Evolutionary conservation across 805 yeast species (phyloP), one percentile per base, ranked within the genome.

Genomic region (Spathaspora gorwiae): DNA sequence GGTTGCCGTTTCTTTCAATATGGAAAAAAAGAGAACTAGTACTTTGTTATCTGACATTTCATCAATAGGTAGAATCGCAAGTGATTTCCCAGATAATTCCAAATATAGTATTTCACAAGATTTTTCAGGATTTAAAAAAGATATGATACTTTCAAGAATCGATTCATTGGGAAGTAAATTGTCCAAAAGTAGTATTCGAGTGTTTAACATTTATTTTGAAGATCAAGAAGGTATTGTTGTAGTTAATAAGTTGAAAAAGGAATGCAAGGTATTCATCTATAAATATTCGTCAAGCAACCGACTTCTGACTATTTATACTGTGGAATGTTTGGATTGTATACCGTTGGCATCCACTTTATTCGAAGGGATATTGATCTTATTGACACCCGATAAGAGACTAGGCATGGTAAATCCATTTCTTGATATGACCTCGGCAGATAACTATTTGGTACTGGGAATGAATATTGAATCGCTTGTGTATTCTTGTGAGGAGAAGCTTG

Each of bases 91-190:
- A 3, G 68, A 64, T 14, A 48, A 51, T 3, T 35, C 57, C 11
- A 65, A 61, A 33, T 50, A 47, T 35, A 55, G 37, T 41, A 9
- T 42, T 44, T 12, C 47, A 49, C 11, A 44, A 59, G 46, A 80
- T 72, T 50, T 62, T 6, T 58, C 66, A 6, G 51, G 59, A 5
- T 59, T 79, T 19, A 66, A 80, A 35, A 87, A 84, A 53, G 95
- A 88, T 59, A 74, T 84, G 54, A 81, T 84, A n/a, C 65, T 87
- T 48, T 80, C 90, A 0, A 78, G 76, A 54, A 61, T 86, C 2
- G 81, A 80, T 13, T 61, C 76, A 1, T 62, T 70, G 35, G 59
- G 9, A 47, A 1, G 42, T 59, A 13, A 36, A 14, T 34, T 45
- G 34, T 12, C n/a, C 10, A 31, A 49, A 77, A 27, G 68, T 69